A percentile compares a stretch with the other conserved stretches of the same genome.
These are phyloP conservation scores for Candida albicans DNA, from an alignment of 1,139 yeast genomes.

Conservation along the genomic window DNA sequence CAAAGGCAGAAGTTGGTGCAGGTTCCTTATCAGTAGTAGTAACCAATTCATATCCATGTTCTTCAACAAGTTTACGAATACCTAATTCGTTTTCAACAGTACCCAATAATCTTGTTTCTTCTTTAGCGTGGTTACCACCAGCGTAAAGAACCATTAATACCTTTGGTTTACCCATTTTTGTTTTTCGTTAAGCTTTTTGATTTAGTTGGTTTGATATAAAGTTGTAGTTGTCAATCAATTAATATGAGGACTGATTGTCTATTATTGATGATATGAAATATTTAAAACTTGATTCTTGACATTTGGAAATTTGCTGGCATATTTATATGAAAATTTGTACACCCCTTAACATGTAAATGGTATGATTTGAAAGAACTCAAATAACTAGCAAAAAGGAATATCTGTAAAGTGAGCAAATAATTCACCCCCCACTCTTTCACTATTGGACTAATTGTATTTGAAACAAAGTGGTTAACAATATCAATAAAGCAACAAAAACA, in stretches of 20 bases:
- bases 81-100: conserved; percentile 78
- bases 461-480: no score
- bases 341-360: no score
- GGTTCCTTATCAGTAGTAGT: conserved; percentile 74
- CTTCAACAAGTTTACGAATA: conserved; percentile 61
- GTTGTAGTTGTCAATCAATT: conserved; percentile 1
- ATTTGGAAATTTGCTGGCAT: background rate
- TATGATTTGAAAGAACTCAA: no score
- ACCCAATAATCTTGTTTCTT: conserved; percentile 65
- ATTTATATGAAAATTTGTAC: background rate
- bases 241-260: background rate
- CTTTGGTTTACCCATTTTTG: conserved; percentile 28
- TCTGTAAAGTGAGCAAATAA: no score
- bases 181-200: background rate
- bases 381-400: no score
- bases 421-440: no score
- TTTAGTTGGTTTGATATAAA: background rate
- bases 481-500: no score
- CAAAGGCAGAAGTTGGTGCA: conserved; percentile 53
- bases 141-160: conserved; percentile 57
- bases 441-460: no score
- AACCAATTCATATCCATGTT: conserved; percentile 65
- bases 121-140: conserved; percentile 57
- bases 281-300: background rate
- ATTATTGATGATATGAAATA: background rate